Base-by-base conservation (phyloP, 805 yeast species). In the Candida quercuum region DNA sequence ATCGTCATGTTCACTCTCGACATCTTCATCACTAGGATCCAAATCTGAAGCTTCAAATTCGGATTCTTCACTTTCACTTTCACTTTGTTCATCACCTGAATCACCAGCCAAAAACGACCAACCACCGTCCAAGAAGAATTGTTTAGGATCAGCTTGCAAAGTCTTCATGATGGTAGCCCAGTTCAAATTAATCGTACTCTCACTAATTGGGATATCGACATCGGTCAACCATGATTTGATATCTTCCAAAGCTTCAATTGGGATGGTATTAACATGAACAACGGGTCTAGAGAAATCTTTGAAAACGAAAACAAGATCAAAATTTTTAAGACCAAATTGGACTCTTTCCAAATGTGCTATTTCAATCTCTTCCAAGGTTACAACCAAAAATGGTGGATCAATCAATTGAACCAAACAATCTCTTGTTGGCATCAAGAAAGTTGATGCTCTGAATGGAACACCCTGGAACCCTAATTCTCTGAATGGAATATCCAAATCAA, bases 121-220 rank as follows among this genome's bases (percentile, higher is more conserved):
- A 37, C 99, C 99, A 39, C 98, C 99, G 53, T 86, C 94, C 33
- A 75, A 66, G 63, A 89, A 93, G 66, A 93, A 93, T 56, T 87
- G 91, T 58, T 87, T 87, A 12, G 99, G 98, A 60, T 93, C 96
- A 4, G 88, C 80, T 47, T 74, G 78, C 45, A 91, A 78, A 0
- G 97, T 87, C 64, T 88, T 91, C 96, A 93, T 91, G 57, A 93
- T 89, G 18, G 88, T 81, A 12, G 79, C 70, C 99, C 99, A 93
- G 66, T 87, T 88, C 75, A 93, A 78, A 66, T 91, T 91, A 65
- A 93, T 83, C 32, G 95, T 89, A 37, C 97, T 96, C 54, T 88
- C 96, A 56, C 89, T 84, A 66, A 74, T 81, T 27, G 99, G 96
- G 46, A 93, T 84, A 60, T 93, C 99, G 56, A 93, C 95, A 59